Evolutionary conservation across 1,284 basidiomycete genomes (phyloP).

Genomic region (Ganoderma meredithae): DNA sequence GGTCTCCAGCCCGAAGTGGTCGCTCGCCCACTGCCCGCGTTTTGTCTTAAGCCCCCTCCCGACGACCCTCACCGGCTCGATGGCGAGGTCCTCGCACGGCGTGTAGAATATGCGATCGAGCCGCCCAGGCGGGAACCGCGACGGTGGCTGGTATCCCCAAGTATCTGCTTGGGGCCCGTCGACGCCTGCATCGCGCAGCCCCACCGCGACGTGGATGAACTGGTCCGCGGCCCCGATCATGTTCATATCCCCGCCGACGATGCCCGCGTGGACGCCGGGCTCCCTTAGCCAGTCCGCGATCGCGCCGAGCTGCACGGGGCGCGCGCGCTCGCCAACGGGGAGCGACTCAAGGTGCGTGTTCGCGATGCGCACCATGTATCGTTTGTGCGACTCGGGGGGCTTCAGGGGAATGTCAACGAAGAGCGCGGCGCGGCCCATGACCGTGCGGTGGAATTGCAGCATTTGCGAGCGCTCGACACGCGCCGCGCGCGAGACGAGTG

Average conservation of each 20-base stretch:
- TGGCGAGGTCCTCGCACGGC: constrained; percentile 49
- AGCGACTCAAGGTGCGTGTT: constrained; percentile 79
- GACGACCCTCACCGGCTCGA: constrained; percentile 53
- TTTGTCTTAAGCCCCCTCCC: constrained; percentile 58
- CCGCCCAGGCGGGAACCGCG: constrained; percentile 54
- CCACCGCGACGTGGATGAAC: constrained; percentile 49
- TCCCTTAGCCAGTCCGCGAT: constrained; percentile 56
- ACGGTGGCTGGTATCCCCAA: constrained; percentile 68
- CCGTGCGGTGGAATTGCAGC: constrained; percentile 58
- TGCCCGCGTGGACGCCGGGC: constrained; percentile 56
- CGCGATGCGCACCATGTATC: constrained; percentile 56
- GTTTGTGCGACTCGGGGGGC: constrained; percentile 35
- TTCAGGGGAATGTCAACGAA: constrained; percentile 62
- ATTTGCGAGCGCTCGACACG: constrained; percentile 52
- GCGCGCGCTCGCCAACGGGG: constrained; percentile 47
- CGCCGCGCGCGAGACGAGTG: constrained; percentile 65
- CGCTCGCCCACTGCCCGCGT: constrained; percentile 61
- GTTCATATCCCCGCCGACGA: constrained; percentile 78
- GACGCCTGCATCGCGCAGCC: constrained; percentile 62
- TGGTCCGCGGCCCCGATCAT: constrained; percentile 56
- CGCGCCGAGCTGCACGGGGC: constrained; percentile 61
- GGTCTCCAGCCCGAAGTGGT: constrained; percentile 68
- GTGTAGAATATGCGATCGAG: constrained; percentile 73
- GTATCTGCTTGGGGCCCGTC: constrained; percentile 51
- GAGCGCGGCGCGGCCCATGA: constrained; percentile 60